Evolutionary conservation across 306 rosid genomes (phyloP), one percentile per base, ranked within the genome.

Genomic region (Argentina anserina): DNA sequence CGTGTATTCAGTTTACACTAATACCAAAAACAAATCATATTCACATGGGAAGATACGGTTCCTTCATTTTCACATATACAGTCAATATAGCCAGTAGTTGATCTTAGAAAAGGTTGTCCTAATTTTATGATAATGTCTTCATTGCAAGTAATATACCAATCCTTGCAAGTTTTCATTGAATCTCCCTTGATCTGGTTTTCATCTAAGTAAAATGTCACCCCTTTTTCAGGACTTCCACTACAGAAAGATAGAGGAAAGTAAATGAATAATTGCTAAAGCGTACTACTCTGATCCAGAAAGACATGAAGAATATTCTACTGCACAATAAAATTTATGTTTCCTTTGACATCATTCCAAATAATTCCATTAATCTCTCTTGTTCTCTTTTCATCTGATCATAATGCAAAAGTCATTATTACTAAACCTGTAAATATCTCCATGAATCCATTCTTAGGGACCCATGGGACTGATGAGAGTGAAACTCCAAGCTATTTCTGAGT

Each of bases 251-350:
- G 61, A 12, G 41, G n/a, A 31, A 50, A 13, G 40, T 69, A 50
- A 33, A 34, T 50, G 50, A 46, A 46, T 46, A 45, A 28, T 5
- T 12, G 13, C 12, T 4, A 68, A 47, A 68, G 72, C 47, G 60
- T 47, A 47, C 43, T 21, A 12, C 11, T 36, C 46, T n/a, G 23
- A 69, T 33, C 6, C 36, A 6, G 25, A 70, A 68, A 26, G 55
- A 71, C 75, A 71, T 9, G 75, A 56, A 56, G 29, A 59, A 72
- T 41, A 72, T 72, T 72, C 67, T 18, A 56, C 67, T 28, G 11
- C 53, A 34, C 21, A 0, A 25, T 4, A 5, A 42, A 40, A 2
- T 3, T 8, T 53, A 2, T 28, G 8, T 58, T 28, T 58, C 37
- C 23, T 50, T 26, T 2, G 10, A 7, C 10, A 56, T 56, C 14